Evolutionary conservation across 2,329 filamentous ascomycete genomes (phyloP).

Genomic region (Metarhizium rileyi): DNA sequence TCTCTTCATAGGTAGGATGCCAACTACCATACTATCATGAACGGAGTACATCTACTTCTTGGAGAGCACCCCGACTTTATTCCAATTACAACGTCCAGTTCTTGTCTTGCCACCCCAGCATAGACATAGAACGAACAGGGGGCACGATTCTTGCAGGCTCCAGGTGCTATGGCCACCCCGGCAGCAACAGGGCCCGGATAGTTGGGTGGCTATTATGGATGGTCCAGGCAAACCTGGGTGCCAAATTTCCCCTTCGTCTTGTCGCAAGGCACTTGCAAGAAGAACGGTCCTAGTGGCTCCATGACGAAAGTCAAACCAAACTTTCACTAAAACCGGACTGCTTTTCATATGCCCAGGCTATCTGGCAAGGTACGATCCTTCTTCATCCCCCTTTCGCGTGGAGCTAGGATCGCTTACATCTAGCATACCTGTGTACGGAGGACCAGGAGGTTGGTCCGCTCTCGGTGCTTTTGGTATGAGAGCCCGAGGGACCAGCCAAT

Average conservation of each 20-base stretch:
- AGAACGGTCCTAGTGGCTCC: neutral
- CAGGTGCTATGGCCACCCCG: slow-evolving; percentile 11
- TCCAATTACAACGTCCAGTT: neutral
- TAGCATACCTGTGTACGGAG: neutral
- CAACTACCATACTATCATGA: neutral
- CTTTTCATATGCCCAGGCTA: neutral
- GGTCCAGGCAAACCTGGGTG: slow-evolving; percentile 9
- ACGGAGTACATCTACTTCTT: neutral
- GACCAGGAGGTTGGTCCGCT: neutral
- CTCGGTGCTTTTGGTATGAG: neutral
- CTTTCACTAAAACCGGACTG: neutral
- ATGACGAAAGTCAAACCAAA: neutral
- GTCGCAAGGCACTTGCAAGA: slow-evolving; percentile 1
- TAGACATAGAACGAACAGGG: slow-evolving; percentile 10
- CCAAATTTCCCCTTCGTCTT: slow-evolving; percentile 6
- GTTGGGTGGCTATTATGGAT: slow-evolving; percentile 11
- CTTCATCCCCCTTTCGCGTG: neutral
- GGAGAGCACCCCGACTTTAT: neutral
- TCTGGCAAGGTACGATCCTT: neutral
- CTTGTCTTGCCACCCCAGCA: slow-evolving; percentile 1
- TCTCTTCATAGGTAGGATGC: slow-evolving; percentile 1
- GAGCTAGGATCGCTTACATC: neutral
- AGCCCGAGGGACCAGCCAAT: neutral
- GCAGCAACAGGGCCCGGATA: slow-evolving; percentile 10
- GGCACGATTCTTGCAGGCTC: slow-evolving; percentile 11